A percentile compares a stretch with the other conserved stretches of the same genome.
Conservation (phyloP, 495 filamentous ascomycete genomes). For the Penicillium dipodomyicola region DNA sequence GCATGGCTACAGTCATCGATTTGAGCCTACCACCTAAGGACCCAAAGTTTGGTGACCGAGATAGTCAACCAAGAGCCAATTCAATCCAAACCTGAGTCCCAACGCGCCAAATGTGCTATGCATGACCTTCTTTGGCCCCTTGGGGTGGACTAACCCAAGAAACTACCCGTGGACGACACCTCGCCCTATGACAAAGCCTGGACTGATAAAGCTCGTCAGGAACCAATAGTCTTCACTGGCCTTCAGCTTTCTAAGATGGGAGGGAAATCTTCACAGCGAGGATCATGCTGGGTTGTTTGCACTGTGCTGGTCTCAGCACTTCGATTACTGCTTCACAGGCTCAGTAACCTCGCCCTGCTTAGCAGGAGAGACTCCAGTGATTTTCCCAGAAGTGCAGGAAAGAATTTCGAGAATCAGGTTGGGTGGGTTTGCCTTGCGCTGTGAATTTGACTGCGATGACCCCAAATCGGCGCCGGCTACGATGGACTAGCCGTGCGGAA, state of each 20-base stretch:
- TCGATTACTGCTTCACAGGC: background rate
- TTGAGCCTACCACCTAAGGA: background rate
- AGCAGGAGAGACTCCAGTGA: background rate
- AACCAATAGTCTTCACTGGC: background rate
- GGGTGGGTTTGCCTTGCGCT: background rate
- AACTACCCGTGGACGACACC: background rate
- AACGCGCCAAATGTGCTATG: background rate
- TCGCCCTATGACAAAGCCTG: background rate
- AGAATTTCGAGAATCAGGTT: background rate
- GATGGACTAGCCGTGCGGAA: background rate
- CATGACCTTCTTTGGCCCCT: background rate
- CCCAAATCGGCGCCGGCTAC: background rate
- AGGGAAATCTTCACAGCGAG: background rate
- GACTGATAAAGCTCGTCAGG: background rate
- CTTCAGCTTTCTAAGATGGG: background rate
- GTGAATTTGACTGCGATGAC: background rate
- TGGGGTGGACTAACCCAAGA: background rate
- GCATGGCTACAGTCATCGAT: background rate
- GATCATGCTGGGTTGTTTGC: background rate
- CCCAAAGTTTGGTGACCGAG: background rate
- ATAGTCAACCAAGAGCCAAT: background rate
- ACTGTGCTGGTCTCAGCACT: background rate
- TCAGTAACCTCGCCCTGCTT: background rate
- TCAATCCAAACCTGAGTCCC: background rate
- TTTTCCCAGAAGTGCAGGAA: background rate